Evolutionary conservation across 768 basidiomycete genomes (phyloP).

Genomic region (Mycena galopus): DNA sequence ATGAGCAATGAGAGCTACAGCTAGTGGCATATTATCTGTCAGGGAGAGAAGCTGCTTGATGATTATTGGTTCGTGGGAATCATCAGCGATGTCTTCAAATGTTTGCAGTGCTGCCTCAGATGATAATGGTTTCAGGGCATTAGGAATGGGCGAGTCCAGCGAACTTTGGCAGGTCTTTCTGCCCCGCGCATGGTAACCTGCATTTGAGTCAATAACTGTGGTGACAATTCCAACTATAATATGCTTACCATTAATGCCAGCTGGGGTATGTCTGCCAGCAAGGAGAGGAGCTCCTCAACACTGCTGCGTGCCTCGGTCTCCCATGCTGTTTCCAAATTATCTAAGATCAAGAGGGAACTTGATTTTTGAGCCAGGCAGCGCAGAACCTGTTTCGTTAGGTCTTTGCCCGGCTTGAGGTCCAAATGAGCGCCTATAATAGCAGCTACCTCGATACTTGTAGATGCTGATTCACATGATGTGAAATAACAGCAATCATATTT

Average conservation of each 20-base stretch:
- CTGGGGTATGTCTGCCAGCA: neutral
- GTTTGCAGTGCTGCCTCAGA: neutral
- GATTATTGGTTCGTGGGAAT: neutral
- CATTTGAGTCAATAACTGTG: neutral
- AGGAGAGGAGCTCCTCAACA: neutral
- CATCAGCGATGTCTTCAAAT: neutral
- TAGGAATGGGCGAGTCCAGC: neutral
- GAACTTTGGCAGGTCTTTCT: neutral
- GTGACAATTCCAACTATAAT: too few relatives aligned
- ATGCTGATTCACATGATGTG: neutral
- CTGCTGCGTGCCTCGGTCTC: neutral
- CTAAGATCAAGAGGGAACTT: neutral
- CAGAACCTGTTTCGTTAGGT: neutral
- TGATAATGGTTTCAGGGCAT: neutral
- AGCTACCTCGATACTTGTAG: neutral
- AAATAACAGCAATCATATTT: neutral
- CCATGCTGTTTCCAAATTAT: slow-evolving; percentile 3
- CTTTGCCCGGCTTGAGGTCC: neutral
- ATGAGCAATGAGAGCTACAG: neutral
- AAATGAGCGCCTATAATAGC: neutral
- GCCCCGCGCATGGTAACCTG: neutral
- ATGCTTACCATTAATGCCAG: neutral
- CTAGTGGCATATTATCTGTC: slow-evolving; percentile 4
- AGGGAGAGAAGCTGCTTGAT: neutral
- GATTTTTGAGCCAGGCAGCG: neutral